Evolutionary conservation across 805 yeast genomes (phyloP).

Genomic region (Myxozyma geophila): DNA sequence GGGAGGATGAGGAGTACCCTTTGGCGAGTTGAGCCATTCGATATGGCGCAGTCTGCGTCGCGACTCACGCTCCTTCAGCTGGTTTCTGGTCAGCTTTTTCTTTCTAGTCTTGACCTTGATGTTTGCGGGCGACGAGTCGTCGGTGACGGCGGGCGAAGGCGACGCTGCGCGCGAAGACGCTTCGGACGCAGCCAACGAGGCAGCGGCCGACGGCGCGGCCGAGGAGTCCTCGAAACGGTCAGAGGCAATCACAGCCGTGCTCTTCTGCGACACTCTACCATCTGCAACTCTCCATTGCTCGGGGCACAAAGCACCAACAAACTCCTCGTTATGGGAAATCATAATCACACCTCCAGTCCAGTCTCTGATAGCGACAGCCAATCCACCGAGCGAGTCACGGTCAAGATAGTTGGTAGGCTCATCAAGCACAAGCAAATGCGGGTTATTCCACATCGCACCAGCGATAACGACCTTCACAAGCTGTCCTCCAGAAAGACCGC

Average conservation of each 20-base stretch:
- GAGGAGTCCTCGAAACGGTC: conserved; percentile 81
- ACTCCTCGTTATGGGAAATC: conserved; percentile 97
- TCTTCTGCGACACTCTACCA: conserved; percentile 85
- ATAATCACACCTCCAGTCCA: conserved; percentile 98
- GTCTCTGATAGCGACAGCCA: conserved; percentile 96
- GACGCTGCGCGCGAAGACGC: conserved; percentile 38
- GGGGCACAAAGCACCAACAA: conserved; percentile 96
- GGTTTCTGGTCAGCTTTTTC: conserved; percentile 98
- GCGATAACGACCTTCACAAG: conserved; percentile 97
- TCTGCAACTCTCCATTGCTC: conserved; percentile 98
- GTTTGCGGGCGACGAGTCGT: conserved; percentile 93
- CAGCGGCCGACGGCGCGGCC: conserved; percentile 73
- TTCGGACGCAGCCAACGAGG: conserved; percentile 55
- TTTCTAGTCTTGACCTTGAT: conserved; percentile 90
- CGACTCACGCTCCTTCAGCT: conserved; percentile 86
- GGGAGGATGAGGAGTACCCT: conserved; percentile 94
- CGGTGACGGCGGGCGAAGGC: conserved; percentile 44
- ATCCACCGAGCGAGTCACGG: conserved; percentile 96
- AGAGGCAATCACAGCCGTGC: conserved; percentile 72
- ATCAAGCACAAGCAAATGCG: conserved; percentile 92
- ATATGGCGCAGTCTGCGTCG: conserved; percentile 92
- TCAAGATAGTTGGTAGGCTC: conserved; percentile 99
- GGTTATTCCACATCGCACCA: conserved; percentile 99
- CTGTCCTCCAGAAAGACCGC: conserved; percentile 97
- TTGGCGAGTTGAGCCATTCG: conserved; percentile 94